A percentile compares a stretch with the other conserved stretches of the same genome.
These are phyloP conservation scores for Claviceps digitariae DNA, from an alignment of 2,329 filamentous ascomycete genomes.

Conservation along the genomic window DNA sequence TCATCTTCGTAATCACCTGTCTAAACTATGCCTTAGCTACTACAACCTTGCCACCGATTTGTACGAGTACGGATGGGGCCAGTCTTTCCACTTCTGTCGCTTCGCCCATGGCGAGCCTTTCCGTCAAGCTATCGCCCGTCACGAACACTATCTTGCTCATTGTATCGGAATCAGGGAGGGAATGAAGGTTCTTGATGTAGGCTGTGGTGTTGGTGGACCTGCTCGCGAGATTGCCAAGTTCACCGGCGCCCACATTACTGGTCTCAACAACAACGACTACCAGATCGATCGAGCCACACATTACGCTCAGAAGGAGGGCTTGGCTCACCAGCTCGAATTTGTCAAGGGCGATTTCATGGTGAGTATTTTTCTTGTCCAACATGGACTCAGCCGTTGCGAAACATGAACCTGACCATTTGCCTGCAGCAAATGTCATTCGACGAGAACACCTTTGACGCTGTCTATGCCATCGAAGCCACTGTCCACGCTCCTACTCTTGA, in stretches of 20 bases:
- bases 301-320: slow-evolving; percentile 70
- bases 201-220: slow-evolving; percentile 91
- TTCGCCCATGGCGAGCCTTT: slow-evolving; percentile 81
- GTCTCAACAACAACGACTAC: slow-evolving; percentile 98
- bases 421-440: slow-evolving; percentile 69
- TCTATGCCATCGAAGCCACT: slow-evolving; percentile 95
- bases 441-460: slow-evolving; percentile 82
- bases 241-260: slow-evolving; percentile 74
- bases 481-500: slow-evolving; percentile 84
- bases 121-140: slow-evolving; percentile 80
- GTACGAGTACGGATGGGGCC: slow-evolving; percentile 94
- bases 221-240: slow-evolving; percentile 96
- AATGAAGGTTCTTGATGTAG: slow-evolving; percentile 89
- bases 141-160: slow-evolving; percentile 95
- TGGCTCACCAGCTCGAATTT: slow-evolving; percentile 68
- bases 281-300: slow-evolving; percentile 87
- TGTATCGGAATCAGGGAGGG: slow-evolving; percentile 73
- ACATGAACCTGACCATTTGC: background rate
- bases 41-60: slow-evolving; percentile 95
- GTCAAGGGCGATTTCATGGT: slow-evolving; percentile 97
- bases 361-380: background rate
- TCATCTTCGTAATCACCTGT: slow-evolving; percentile 8
- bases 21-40: slow-evolving; percentile 42
- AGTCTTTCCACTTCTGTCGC: slow-evolving; percentile 95
- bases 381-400: background rate